A percentile compares a stretch with the other conserved stretches of the same genome.
phyloP scores from a whole-genome alignment of 2,329 filamentous ascomycete species.

The Tolypocladium nubicola region DNA sequence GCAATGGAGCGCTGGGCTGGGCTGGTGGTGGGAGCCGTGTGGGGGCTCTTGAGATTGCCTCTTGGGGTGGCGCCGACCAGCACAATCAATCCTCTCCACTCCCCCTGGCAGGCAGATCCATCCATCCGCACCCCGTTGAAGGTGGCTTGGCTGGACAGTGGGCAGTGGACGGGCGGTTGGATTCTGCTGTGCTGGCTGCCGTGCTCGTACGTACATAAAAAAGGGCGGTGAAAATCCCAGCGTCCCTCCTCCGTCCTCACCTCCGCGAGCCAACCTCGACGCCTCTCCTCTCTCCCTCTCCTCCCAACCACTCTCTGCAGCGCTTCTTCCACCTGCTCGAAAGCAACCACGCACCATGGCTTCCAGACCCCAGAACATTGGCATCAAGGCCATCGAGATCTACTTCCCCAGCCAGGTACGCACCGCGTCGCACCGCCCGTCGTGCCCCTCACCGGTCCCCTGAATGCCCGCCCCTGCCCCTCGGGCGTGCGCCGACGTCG shows the following conservation, averaged over 20 bases:
- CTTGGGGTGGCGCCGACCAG: not conserved
- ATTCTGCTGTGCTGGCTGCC: not conserved
- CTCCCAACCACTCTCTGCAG: not conserved
- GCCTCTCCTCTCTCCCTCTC: not conserved
- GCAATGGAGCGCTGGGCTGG: too few species aligned
- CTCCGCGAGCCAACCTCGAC: not conserved
- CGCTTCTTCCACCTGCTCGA: not conserved
- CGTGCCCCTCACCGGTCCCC: slow-evolving; percentile 1
- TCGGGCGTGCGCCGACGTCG: slow-evolving; percentile 11
- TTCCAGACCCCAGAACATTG: slow-evolving; percentile 72
- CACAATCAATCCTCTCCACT: not conserved
- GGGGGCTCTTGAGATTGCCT: not conserved
- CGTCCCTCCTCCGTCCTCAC: not conserved
- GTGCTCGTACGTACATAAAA: not conserved
- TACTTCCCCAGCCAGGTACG: slow-evolving; percentile 79
- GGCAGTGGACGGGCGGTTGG: not conserved
- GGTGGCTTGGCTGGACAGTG: not conserved
- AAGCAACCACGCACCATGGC: slow-evolving; percentile 40
- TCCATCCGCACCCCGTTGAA: not conserved
- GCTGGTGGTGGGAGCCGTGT: not conserved
- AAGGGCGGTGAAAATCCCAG: slow-evolving; percentile 10
- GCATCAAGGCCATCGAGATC: slow-evolving; percentile 87
- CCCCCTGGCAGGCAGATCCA: not conserved
- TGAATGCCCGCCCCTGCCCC: slow-evolving; percentile 4
- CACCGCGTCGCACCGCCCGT: slow-evolving; percentile 7